Conservation (phyloP, 2,329 filamentous ascomycete genomes). For the Coniochaeta hoffmannii region DNA sequence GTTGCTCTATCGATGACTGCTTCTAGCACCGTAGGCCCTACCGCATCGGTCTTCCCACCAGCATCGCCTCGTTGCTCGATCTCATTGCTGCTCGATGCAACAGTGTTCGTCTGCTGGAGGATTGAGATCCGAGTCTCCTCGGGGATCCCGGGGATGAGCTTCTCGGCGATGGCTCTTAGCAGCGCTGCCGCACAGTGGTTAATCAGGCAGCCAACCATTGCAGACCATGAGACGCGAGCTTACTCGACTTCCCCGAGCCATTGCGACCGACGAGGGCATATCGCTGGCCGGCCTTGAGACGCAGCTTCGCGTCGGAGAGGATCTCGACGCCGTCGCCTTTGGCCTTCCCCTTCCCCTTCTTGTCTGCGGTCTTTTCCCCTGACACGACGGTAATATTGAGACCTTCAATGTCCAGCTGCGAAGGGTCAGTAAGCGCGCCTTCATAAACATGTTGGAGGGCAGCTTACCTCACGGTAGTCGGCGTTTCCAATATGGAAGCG, state of each 20-base stretch:
- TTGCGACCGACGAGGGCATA: conserved; percentile 78
- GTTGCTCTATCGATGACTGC: conserved; percentile 58
- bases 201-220: background rate
- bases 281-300: conserved; percentile 62
- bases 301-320: conserved; percentile 60
- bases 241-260: conserved; percentile 76
- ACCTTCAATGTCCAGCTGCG: conserved; percentile 62
- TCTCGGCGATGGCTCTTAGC: conserved; percentile 67
- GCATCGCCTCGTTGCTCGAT: conserved; percentile 12
- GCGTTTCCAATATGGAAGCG: conserved; percentile 53
- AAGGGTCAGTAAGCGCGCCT: conserved; percentile 40
- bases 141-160: conserved; percentile 69
- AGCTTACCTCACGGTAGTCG: conserved; percentile 47
- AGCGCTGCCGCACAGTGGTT: conserved; percentile 41
- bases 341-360: conserved; percentile 38
- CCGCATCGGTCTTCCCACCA: background rate
- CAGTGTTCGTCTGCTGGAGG: conserved; percentile 57
- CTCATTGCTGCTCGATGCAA: conserved; percentile 20
- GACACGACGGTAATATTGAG: conserved; percentile 60
- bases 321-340: conserved; percentile 53
- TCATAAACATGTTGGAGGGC: conserved; percentile 55
- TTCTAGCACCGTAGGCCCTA: conserved; percentile 46
- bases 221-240: conserved; percentile 14
- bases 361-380: conserved; percentile 22
- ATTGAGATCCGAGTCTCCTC: conserved; percentile 58